A percentile compares a stretch with the other conserved stretches of the same genome.
phyloP scores from a whole-genome alignment of 495 filamentous ascomycete genomes.

The Aspergillus egyptiacus region DNA sequence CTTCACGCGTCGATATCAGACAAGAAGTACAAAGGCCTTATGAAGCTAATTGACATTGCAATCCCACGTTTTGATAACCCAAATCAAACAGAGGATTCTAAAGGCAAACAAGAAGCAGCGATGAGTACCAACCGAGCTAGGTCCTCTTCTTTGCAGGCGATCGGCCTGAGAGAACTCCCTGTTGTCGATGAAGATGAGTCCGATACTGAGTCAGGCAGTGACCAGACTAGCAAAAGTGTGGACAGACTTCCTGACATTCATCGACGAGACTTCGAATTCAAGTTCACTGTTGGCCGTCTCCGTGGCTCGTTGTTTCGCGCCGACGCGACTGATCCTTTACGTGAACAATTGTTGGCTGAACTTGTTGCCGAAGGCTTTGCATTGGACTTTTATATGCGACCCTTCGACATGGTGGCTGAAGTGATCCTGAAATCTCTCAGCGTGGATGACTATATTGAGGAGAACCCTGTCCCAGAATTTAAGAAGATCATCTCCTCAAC shows the following conservation, averaged over 20 bases:
- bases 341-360: slow-evolving; percentile 81
- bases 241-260: slow-evolving; percentile 58
- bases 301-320: slow-evolving; percentile 87
- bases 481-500: slow-evolving; percentile 92
- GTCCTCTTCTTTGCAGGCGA: slow-evolving; percentile 59
- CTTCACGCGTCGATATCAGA: slow-evolving; percentile 89
- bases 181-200: slow-evolving; percentile 66
- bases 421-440: slow-evolving; percentile 81
- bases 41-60: slow-evolving; percentile 93
- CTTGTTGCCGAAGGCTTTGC: slow-evolving; percentile 85
- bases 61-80: slow-evolving; percentile 71
- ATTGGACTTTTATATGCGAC: slow-evolving; percentile 78
- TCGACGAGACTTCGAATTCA: slow-evolving; percentile 89
- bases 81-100: slow-evolving; percentile 14
- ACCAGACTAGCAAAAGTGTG: slow-evolving; percentile 55
- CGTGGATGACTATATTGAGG: slow-evolving; percentile 89
- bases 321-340: slow-evolving; percentile 68
- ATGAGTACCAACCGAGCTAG: slow-evolving; percentile 36
- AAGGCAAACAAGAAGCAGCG: slow-evolving; percentile 25
- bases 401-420: slow-evolving; percentile 87
- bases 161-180: slow-evolving; percentile 64
- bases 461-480: slow-evolving; percentile 86
- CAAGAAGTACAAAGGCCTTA: slow-evolving; percentile 89
- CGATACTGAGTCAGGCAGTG: slow-evolving; percentile 55
- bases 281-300: slow-evolving; percentile 86